Conservation (phyloP, 1,139 yeast species). For the Debaryomyces nepalensis region DNA sequence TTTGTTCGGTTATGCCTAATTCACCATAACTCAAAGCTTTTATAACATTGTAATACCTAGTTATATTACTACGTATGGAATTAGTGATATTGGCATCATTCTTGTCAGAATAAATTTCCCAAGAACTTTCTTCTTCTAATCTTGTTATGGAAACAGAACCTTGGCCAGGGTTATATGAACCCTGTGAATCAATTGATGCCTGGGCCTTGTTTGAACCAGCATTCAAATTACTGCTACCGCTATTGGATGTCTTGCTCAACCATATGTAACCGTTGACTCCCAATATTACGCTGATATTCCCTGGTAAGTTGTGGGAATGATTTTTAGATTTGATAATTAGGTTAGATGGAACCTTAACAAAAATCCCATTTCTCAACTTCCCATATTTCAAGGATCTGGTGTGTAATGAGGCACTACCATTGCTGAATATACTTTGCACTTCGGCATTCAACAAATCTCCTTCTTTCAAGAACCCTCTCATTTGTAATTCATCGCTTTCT, state of each 20-base stretch:
- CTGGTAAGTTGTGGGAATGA: conserved; percentile 86
- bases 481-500: conserved; percentile 93
- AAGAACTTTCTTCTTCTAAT: conserved; percentile 90
- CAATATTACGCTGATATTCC: conserved; percentile 83
- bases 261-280: conserved; percentile 96
- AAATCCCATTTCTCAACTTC: conserved; percentile 88
- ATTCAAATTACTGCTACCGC: conserved; percentile 22
- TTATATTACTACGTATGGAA: conserved; percentile 69
- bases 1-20: conserved; percentile 81
- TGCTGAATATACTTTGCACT: conserved; percentile 86
- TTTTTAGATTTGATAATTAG: conserved; percentile 82
- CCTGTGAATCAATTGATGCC: conserved; percentile 46
- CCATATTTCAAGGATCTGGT: conserved; percentile 96
- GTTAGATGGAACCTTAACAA: conserved; percentile 79
- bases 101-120: conserved; percentile 93
- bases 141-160: conserved; percentile 77
- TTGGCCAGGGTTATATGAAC: conserved; percentile 59
- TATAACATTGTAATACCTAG: conserved; percentile 84
- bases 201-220: conserved; percentile 35
- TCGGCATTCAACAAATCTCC: conserved; percentile 98
- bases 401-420: conserved; percentile 93
- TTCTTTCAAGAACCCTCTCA: conserved; percentile 92
- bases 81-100: conserved; percentile 70
- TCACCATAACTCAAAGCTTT: conserved; percentile 81
- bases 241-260: conserved; percentile 71